Conservation (phyloP, 2,329 filamentous ascomycete genomes). For the Purpureocillium lavendulum region DNA sequence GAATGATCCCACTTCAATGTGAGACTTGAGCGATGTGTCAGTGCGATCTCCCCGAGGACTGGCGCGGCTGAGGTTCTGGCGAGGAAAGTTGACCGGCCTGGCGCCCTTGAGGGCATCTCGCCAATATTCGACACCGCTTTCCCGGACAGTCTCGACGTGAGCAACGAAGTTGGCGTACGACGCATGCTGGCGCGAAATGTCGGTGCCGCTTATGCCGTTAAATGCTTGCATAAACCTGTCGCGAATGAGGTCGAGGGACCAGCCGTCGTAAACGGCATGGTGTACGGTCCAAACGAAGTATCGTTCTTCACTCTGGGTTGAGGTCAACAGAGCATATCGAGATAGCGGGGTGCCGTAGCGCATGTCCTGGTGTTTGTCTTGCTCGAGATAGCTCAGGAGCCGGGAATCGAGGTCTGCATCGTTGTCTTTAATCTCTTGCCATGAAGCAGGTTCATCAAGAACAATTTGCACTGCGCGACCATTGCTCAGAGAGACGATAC, state of each 20-base stretch:
- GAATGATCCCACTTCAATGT: conserved; percentile 1
- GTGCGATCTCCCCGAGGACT: background rate
- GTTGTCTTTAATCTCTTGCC: background rate
- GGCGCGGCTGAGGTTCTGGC: background rate
- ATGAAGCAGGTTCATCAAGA: background rate
- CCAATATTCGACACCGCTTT: background rate
- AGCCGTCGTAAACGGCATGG: conserved; percentile 2
- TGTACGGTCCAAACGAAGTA: conserved; percentile 1
- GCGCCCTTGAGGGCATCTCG: background rate
- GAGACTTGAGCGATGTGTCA: conserved; percentile 1
- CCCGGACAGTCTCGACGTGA: background rate
- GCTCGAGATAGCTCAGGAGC: background rate
- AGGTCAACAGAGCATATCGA: conserved; percentile 1
- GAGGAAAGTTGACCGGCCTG: background rate
- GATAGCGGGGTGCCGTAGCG: conserved; percentile 1
- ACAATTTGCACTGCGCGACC: conserved; percentile 3
- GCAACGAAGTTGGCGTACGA: background rate
- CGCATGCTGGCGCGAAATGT: background rate
- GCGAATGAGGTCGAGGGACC: conserved; percentile 1
- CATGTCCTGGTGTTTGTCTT: conserved; percentile 1
- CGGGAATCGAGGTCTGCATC: background rate
- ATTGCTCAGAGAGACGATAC: conserved; percentile 1
- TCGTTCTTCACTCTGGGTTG: background rate
- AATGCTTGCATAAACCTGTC: background rate
- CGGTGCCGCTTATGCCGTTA: too few relatives aligned